Evolutionary conservation across 768 basidiomycete genomes (phyloP).

Genomic region (Termitomyces sp.): DNA sequence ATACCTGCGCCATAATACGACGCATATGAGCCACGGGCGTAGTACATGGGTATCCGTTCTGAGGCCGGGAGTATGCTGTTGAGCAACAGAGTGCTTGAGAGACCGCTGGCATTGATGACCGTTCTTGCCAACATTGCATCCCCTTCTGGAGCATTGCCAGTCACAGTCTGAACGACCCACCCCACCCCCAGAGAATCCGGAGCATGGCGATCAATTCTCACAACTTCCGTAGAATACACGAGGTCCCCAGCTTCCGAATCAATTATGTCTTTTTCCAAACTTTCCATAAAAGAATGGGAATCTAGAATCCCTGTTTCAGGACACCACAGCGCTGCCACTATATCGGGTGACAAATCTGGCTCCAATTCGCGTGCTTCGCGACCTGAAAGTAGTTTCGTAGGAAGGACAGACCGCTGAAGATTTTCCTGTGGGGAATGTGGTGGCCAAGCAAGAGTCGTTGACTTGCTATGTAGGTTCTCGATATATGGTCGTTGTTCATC

Average conservation of each 20-base stretch:
- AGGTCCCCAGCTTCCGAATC: constrained; percentile 67
- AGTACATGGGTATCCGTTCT: constrained; percentile 67
- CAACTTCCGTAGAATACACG: constrained; percentile 75
- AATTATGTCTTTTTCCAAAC: constrained; percentile 74
- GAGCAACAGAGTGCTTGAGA: constrained; percentile 64
- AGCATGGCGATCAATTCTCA: constrained; percentile 70
- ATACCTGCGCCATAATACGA: constrained; percentile 81
- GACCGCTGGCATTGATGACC: constrained; percentile 79
- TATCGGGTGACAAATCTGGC: constrained; percentile 71
- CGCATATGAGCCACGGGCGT: constrained; percentile 82
- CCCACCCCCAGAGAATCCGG: constrained; percentile 44
- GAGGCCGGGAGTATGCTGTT: constrained; percentile 60
- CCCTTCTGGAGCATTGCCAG: constrained; percentile 35
- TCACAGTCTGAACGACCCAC: constrained; percentile 85
- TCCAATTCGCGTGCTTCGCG: constrained; percentile 69
- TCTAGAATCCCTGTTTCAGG: constrained; percentile 89
- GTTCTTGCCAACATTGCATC: constrained; percentile 71
- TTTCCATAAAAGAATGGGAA: constrained; percentile 78
- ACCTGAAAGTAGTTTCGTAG: constrained; percentile 63
- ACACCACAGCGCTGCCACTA: constrained; percentile 71
- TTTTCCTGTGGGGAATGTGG: constrained; percentile 24
- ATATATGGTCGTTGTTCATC: constrained; percentile 66
- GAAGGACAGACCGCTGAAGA: constrained; percentile 36
- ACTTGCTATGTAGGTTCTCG: constrained; percentile 59
- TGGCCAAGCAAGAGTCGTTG: constrained; percentile 48